These are phyloP conservation scores for Colletotrichum karsti DNA, from an alignment of 2,329 filamentous ascomycete species.

Conservation along the genomic window DNA sequence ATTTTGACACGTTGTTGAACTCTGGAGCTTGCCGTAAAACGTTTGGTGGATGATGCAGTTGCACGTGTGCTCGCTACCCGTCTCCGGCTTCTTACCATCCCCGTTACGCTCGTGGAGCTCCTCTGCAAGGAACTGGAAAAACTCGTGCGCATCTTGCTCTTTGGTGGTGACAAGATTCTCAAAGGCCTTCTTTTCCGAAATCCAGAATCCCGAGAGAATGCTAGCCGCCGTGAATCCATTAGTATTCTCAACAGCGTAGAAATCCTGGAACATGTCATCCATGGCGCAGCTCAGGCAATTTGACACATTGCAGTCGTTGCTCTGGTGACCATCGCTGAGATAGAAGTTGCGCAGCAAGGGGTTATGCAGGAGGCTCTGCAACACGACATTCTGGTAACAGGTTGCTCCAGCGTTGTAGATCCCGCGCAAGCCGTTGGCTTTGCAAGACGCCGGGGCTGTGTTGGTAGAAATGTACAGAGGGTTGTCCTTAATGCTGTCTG, in stretches of 20 bases:
- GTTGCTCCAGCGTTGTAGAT: constrained; percentile 99
- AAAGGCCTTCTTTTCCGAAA: constrained; percentile 77
- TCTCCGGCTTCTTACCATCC: constrained; percentile 70
- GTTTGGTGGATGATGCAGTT: constrained; percentile 93
- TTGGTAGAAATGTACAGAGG: constrained; percentile 81
- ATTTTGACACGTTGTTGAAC: constrained; percentile 88
- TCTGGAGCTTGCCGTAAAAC: constrained; percentile 92
- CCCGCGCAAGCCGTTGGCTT: constrained; percentile 86
- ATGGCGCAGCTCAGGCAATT: constrained; percentile 76
- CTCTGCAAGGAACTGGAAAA: constrained; percentile 94
- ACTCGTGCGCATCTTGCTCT: constrained; percentile 97
- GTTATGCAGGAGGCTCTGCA: constrained; percentile 94
- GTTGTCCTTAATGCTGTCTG: constrained; percentile 73
- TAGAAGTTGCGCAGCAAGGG: constrained; percentile 92
- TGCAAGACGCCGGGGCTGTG: constrained; percentile 81
- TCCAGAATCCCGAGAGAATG: constrained; percentile 90
- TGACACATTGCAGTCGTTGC: constrained; percentile 71
- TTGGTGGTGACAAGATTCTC: constrained; percentile 87
- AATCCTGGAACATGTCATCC: constrained; percentile 79
- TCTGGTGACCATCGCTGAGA: constrained; percentile 87
- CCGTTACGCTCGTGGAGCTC: constrained; percentile 87
- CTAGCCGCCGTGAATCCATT: constrained; percentile 92
- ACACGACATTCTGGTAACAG: constrained; percentile 96
- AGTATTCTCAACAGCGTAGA: constrained; percentile 77
- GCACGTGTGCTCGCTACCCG: constrained; percentile 71